Evolutionary conservation across 345 rosid species (phyloP).

Genomic region (Citrus reticulata): DNA sequence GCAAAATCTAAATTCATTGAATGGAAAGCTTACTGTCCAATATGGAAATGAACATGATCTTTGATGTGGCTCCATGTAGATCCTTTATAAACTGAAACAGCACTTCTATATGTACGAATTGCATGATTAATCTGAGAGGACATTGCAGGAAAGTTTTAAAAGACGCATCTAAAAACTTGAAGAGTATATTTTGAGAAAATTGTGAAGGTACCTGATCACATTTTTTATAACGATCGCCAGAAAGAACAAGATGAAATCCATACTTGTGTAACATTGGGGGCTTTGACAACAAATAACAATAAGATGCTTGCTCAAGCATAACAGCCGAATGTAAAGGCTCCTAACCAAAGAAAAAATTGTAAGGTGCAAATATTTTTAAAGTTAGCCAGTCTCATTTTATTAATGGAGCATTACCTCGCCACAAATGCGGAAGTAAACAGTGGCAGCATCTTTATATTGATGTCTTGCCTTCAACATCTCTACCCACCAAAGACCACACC

Average conservation of each 20-base stretch:
- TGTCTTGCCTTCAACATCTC: conserved; percentile 89
- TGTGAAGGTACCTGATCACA: conserved; percentile 80
- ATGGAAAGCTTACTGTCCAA: conserved; percentile 79
- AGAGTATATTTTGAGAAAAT: background rate
- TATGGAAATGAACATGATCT: conserved; percentile 92
- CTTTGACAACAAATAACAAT: conserved; percentile 83
- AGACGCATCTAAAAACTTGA: conserved; percentile 4
- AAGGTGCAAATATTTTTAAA: conserved; percentile 13
- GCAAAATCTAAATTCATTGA: conserved; percentile 14
- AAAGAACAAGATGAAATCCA: conserved; percentile 97
- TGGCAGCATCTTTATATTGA: conserved; percentile 88
- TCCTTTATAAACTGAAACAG: conserved; percentile 78
- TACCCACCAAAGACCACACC: conserved; percentile 99
- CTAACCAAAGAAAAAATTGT: conserved; percentile 37
- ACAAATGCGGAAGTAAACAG: conserved; percentile 88
- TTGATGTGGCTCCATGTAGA: conserved; percentile 88
- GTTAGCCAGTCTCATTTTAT: background rate
- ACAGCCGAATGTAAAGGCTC: conserved; percentile 93
- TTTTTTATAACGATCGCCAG: conserved; percentile 90
- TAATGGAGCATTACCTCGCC: conserved; percentile 68
- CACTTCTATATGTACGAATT: conserved; percentile 84
- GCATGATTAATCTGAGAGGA: conserved; percentile 83
- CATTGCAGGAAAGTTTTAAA: conserved; percentile 16
- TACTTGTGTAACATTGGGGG: conserved; percentile 93
- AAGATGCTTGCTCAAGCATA: conserved; percentile 99